These are phyloP conservation scores for Chalciporus sphaerocephalus DNA, from an alignment of 768 basidiomycete genomes.

Conservation along the genomic window DNA sequence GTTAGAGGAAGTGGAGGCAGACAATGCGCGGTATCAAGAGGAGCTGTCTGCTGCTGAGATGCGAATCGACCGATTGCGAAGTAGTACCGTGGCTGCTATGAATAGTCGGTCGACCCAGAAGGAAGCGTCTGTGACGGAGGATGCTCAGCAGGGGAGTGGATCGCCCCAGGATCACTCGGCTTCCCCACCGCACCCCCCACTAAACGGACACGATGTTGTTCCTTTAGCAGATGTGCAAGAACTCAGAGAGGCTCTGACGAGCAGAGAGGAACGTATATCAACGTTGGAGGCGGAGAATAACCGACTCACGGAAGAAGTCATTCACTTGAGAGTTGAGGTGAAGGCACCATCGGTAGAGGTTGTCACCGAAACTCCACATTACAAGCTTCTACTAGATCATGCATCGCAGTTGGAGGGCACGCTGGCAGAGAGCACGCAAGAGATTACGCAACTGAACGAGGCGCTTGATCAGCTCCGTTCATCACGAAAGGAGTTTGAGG, in stretches of 20 bases:
- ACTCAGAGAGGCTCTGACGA: constrained; percentile 23
- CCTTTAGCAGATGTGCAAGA: constrained; percentile 41
- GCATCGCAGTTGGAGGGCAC: constrained; percentile 45
- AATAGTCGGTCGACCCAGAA: constrained; percentile 36
- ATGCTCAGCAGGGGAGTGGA: constrained; percentile 38
- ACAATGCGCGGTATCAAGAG: constrained; percentile 46
- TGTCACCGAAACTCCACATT: constrained; percentile 47
- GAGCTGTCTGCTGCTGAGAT: constrained; percentile 55
- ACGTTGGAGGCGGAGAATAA: constrained; percentile 46
- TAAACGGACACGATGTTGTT: constrained; percentile 40
- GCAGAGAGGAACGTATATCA: constrained; percentile 41
- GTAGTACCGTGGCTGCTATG: constrained; percentile 47
- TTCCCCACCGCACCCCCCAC: constrained; percentile 51
- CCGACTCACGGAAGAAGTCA: constrained; percentile 43
- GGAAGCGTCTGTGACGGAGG: constrained; percentile 29
- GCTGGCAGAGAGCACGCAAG: constrained; percentile 36
- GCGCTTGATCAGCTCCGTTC: constrained; percentile 39
- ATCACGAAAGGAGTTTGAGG: constrained; percentile 46
- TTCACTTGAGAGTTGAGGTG: constrained; percentile 40
- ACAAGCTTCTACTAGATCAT: constrained; percentile 54
- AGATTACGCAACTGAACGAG: constrained; percentile 40
- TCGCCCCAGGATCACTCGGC: constrained; percentile 45
- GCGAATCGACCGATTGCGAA: constrained; percentile 57
- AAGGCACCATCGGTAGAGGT: constrained; percentile 41
- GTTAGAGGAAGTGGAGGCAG: constrained; percentile 47